Percentiles rank a stretch among this genome's conserved stretches.
phyloP scores from a whole-genome alignment of 2,329 filamentous ascomycete species.

The Phaeomoniella chlamydospora region DNA sequence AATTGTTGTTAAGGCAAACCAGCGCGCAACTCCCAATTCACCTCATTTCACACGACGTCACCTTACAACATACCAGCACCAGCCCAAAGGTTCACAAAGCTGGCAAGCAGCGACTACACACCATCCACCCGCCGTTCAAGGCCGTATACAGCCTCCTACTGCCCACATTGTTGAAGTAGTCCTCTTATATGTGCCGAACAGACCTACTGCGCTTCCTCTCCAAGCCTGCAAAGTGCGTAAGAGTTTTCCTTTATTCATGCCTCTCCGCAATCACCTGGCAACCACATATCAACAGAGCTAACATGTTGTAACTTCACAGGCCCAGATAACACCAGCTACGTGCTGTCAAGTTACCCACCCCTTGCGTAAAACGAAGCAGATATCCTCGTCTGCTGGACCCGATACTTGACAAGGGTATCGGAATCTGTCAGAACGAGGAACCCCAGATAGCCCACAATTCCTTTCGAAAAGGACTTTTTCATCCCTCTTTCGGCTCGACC shows the following conservation, averaged over 20 bases:
- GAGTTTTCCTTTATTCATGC: conserved; percentile 3
- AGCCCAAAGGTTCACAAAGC: too few relatives aligned
- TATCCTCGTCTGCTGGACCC: conserved; percentile 66
- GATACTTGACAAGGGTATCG: conserved; percentile 77
- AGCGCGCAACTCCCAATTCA: too few relatives aligned
- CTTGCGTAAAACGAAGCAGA: conserved; percentile 30
- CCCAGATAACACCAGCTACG: conserved; percentile 45
- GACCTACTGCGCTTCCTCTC: conserved; percentile 87
- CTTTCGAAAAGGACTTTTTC: conserved; percentile 66
- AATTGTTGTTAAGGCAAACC: too few relatives aligned
- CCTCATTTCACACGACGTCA: too few relatives aligned
- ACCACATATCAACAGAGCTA: conserved; percentile 8
- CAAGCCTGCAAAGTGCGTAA: conserved; percentile 77
- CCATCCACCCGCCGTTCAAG: too few relatives aligned
- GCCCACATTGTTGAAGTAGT: neutral
- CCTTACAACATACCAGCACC: too few relatives aligned
- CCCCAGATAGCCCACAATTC: conserved; percentile 64
- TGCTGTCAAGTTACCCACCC: conserved; percentile 9
- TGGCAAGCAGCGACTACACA: too few relatives aligned
- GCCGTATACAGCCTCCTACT: neutral
- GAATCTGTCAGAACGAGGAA: conserved; percentile 57
- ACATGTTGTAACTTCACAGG: conserved; percentile 23
- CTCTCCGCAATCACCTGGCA: conserved; percentile 3
- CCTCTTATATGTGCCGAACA: conserved; percentile 73
- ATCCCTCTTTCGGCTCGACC: conserved; percentile 72